Conservation (phyloP, 2,329 filamentous ascomycete genomes). For the Pseudonectria foliicola region DNA sequence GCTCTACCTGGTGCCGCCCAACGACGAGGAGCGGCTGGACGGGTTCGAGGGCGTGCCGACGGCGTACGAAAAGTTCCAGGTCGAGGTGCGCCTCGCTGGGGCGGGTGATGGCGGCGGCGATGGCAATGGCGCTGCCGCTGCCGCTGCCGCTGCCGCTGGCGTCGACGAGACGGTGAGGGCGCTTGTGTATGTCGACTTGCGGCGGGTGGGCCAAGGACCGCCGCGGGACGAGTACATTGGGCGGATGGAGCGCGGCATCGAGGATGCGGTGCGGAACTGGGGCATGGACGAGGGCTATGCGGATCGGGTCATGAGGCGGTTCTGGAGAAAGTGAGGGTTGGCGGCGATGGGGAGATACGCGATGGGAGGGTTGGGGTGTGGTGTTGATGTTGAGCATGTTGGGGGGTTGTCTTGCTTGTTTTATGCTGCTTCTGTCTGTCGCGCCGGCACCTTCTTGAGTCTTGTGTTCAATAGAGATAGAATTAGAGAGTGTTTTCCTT, state of each 20-base stretch:
- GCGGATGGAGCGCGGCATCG: constrained; percentile 57
- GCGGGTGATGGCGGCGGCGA: constrained; percentile 13
- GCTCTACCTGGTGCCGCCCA: constrained; percentile 43
- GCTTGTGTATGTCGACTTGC: constrained; percentile 54
- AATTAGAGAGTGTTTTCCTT: no score
- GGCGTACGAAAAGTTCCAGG: constrained; percentile 49
- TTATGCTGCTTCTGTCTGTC: no score
- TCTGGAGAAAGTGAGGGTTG: constrained; percentile 16
- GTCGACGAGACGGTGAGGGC: constrained; percentile 27
- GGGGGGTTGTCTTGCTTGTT: no score
- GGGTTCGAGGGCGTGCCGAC: constrained; percentile 54
- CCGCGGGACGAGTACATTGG: constrained; percentile 52
- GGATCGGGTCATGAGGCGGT: constrained; percentile 44
- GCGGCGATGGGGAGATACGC: constrained; percentile 2
- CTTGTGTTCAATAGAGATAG: no score
- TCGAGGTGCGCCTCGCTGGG: constrained; percentile 26
- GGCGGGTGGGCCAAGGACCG: constrained; percentile 28
- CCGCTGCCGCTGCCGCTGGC: no score
- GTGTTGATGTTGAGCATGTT: background rate
- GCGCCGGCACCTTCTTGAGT: no score
- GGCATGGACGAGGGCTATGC: constrained; percentile 52
- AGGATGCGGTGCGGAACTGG: constrained; percentile 46
- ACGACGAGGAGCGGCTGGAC: constrained; percentile 48
- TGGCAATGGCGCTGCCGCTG: no score
- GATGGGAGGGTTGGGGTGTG: background rate